Percentiles rank a stretch among this genome's conserved stretches.
Conservation (phyloP, 2,329 filamentous ascomycete genomes). For the Colletotrichum higginsianum region DNA sequence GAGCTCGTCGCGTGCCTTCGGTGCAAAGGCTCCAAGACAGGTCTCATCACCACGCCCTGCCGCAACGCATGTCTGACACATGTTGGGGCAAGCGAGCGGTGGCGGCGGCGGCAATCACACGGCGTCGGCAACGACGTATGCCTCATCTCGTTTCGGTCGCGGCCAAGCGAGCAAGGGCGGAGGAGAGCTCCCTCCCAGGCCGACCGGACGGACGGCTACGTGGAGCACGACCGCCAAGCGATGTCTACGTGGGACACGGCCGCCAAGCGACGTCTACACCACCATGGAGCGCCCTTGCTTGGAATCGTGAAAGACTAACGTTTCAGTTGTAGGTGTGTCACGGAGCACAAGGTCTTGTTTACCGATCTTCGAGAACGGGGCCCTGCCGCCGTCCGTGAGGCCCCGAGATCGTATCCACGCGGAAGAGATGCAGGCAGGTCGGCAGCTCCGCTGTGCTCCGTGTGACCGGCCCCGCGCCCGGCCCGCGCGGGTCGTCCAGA, state of each 20-base stretch:
- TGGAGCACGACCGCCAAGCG: not conserved
- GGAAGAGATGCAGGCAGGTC: not conserved
- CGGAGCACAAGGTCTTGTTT: not conserved
- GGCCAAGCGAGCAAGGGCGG: not conserved
- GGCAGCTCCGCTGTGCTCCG: conserved; percentile 5
- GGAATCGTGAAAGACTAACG: too few species aligned
- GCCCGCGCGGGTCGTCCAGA: conserved; percentile 21
- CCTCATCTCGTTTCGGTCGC: not conserved
- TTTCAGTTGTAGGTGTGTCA: not conserved
- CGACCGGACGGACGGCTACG: not conserved
- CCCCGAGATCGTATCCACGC: not conserved
- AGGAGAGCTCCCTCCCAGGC: not conserved
- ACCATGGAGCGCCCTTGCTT: not conserved
- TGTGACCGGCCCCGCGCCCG: conserved; percentile 11
- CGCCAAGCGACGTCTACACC: too few species aligned
- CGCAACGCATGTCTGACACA: conserved; percentile 22
- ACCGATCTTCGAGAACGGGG: not conserved
- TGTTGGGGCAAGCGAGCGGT: conserved; percentile 5
- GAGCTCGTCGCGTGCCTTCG: conserved; percentile 3
- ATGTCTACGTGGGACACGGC: not conserved
- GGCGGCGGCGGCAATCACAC: not conserved
- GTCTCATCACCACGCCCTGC: conserved; percentile 20
- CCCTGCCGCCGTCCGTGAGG: not conserved
- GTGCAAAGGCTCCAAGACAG: conserved; percentile 15
- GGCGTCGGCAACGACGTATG: not conserved